A percentile compares a stretch with the other conserved stretches of the same genome.
These are phyloP conservation scores for Fusarium brevicatenulatum DNA, from an alignment of 2,329 filamentous ascomycete genomes.

Conservation along the genomic window DNA sequence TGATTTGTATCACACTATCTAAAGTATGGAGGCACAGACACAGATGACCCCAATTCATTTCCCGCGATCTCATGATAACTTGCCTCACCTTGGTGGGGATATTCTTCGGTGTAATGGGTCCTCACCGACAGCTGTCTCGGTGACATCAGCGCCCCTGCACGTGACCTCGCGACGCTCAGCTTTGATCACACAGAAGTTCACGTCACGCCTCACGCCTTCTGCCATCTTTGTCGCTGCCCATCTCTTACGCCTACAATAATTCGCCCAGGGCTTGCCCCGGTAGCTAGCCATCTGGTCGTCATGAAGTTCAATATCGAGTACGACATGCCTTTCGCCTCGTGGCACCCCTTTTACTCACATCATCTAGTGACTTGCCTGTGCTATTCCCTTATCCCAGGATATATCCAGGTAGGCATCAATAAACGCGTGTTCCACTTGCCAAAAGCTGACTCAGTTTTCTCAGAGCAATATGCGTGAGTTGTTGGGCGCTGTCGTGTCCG, in stretches of 20 bases:
- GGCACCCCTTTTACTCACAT: conserved; percentile 28
- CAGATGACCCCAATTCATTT: not conserved
- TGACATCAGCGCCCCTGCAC: conserved; percentile 34
- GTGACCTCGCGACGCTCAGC: conserved; percentile 47
- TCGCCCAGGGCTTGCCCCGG: conserved; percentile 31
- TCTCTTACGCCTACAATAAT: conserved; percentile 6
- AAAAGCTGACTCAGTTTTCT: not conserved
- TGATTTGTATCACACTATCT: not conserved
- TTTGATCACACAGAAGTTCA: conserved; percentile 33
- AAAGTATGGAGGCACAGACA: not conserved
- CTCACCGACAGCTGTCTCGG: conserved; percentile 17
- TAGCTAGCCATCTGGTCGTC: conserved; percentile 35
- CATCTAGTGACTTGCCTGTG: conserved; percentile 63
- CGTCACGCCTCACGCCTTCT: conserved; percentile 40
- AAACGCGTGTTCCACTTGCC: not conserved
- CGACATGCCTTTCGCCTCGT: conserved; percentile 9
- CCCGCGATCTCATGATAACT: too few species aligned
- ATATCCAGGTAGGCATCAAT: conserved; percentile 60
- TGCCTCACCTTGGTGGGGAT: not conserved
- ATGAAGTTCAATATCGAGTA: conserved; percentile 67
- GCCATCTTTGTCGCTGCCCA: conserved; percentile 9
- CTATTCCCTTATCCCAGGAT: conserved; percentile 69
- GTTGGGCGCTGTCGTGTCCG: not conserved
- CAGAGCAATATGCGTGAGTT: conserved; percentile 66
- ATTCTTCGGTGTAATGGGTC: conserved; percentile 2